Percentiles rank a stretch among this genome's conserved stretches.
Conservation (phyloP, 306 rosid species). For the Prunus armeniaca region DNA sequence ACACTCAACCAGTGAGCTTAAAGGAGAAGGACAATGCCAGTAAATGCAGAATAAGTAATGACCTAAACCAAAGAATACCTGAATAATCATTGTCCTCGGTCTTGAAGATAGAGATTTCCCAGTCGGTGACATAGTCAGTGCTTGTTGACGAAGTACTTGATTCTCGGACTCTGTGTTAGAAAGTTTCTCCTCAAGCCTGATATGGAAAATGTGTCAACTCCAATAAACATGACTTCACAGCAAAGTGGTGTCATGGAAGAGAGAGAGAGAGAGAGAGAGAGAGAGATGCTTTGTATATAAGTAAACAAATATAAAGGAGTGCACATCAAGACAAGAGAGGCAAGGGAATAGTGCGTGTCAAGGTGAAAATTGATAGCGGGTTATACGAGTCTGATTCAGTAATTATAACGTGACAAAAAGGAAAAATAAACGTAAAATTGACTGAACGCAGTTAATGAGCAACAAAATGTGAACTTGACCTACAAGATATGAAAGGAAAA, state of each 20-base stretch:
- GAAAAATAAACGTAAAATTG: background rate
- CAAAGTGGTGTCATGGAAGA: background rate
- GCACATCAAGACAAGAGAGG: conserved; percentile 6
- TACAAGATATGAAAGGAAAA: background rate
- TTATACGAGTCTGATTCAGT: conserved; percentile 1
- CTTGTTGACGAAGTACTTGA: conserved; percentile 99
- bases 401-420: background rate
- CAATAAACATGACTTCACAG: conserved; percentile 2
- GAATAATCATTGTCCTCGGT: conserved; percentile 79
- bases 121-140: conserved; percentile 91
- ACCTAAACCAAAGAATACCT: conserved; percentile 47
- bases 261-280: background rate
- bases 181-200: conserved; percentile 91
- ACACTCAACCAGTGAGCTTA: conserved; percentile 10
- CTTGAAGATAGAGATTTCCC: conserved; percentile 74
- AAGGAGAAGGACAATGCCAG: background rate
- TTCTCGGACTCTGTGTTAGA: conserved; percentile 98
- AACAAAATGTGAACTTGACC: background rate
- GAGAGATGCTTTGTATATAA: background rate
- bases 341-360: background rate
- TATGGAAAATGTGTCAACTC: conserved; percentile 24
- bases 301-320: background rate
- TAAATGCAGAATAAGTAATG: background rate
- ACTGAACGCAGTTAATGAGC: background rate
- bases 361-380: conserved; percentile 4